A percentile compares a stretch with the other conserved stretches of the same genome.
Evolutionary conservation across 192 early-diverging fungal species (phyloP).

Genomic region (Coemansia sp.): DNA sequence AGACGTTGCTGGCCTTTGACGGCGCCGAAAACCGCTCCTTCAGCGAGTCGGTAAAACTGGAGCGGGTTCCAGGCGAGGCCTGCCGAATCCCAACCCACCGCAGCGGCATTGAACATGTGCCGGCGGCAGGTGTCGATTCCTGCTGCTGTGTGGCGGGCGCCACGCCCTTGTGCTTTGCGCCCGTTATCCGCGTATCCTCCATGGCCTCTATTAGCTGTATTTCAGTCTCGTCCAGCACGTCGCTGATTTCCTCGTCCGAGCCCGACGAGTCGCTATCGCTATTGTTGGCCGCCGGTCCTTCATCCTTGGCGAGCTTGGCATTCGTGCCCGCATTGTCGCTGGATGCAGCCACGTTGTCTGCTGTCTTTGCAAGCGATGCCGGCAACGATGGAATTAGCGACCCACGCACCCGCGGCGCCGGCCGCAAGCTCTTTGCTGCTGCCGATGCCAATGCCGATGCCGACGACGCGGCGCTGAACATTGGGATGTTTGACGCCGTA

Average conservation of each 20-base stretch:
- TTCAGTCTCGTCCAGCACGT: slow-evolving; percentile 50
- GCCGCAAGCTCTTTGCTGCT: not conserved
- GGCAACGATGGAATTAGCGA: not conserved
- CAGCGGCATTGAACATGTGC: not conserved
- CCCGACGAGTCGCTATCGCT: slow-evolving; percentile 24
- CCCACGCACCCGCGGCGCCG: not conserved
- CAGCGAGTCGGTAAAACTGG: slow-evolving; percentile 33
- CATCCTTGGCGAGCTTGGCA: not conserved
- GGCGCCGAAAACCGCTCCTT: slow-evolving; percentile 41
- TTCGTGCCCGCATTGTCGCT: not conserved
- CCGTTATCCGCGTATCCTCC: slow-evolving; percentile 43
- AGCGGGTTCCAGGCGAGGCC: slow-evolving; percentile 1
- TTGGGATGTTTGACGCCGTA: slow-evolving; percentile 3
- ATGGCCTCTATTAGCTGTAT: slow-evolving; percentile 51
- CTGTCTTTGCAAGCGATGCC: not conserved
- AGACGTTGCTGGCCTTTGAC: not conserved
- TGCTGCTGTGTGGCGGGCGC: slow-evolving; percentile 9
- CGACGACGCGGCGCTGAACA: not conserved
- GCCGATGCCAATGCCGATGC: not conserved
- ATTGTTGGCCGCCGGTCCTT: not conserved
- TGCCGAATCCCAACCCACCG: slow-evolving; percentile 42
- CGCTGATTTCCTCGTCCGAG: slow-evolving; percentile 48
- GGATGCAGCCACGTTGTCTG: not conserved
- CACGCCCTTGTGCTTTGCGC: slow-evolving; percentile 12
- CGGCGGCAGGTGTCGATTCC: not conserved